phyloP scores from a whole-genome alignment of 805 yeast species.

The Martiniozyma abietophila region DNA sequence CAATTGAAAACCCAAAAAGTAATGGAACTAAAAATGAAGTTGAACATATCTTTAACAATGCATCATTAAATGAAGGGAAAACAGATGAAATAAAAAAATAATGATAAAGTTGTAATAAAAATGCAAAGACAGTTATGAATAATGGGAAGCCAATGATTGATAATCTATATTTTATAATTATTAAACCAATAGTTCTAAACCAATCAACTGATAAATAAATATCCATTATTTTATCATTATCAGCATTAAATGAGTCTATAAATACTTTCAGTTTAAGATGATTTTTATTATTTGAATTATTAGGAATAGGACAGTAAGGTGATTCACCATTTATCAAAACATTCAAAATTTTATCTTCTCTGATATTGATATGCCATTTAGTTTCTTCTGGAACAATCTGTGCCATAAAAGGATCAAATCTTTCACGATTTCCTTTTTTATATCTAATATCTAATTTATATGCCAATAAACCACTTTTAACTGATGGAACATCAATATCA shows the following conservation, averaged over 20 bases:
- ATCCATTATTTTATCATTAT: conserved; percentile 28
- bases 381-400: conserved; percentile 65
- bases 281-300: conserved; percentile 20
- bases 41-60: conserved; percentile 32
- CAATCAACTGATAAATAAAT: conserved; percentile 41
- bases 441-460: conserved; percentile 31
- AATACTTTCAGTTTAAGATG: conserved; percentile 38
- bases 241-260: conserved; percentile 31
- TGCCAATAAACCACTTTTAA: conserved; percentile 54
- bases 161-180: conserved; percentile 71
- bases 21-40: conserved; percentile 22
- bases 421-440: conserved; percentile 19
- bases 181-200: conserved; percentile 50
- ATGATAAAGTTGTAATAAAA: conserved; percentile 44
- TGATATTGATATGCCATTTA: conserved; percentile 63
- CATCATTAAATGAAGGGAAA: conserved; percentile 38
- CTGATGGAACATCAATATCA: conserved; percentile 42
- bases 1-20: conserved; percentile 21
- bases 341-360: conserved; percentile 30
- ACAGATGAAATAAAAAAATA: conserved; percentile 28
- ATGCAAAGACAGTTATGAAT: conserved; percentile 41
- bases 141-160: conserved; percentile 64
- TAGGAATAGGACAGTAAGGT: conserved; percentile 34
- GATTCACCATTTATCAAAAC: conserved; percentile 54
- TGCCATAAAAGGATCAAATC: conserved; percentile 55